Base-by-base conservation (phyloP, 192 early-diverging fungal species). In the Coemansia sp. region DNA sequence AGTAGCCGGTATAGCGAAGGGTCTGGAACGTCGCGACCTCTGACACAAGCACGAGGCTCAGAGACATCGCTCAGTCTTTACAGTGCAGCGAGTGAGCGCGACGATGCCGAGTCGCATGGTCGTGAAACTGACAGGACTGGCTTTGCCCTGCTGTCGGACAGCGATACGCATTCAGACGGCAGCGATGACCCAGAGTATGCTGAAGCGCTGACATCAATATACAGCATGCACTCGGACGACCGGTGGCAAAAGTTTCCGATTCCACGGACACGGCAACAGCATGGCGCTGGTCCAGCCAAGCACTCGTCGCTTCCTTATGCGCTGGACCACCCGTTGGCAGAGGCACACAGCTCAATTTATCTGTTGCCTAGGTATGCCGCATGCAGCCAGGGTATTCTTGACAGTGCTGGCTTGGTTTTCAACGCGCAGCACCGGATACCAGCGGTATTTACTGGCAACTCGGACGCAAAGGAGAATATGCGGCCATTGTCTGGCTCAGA, bases 11-110 rank as follows among this genome's bases (percentile, higher is more conserved):
- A 49, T 48, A 64, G 72, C 43, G 72, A 45, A 3, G 65, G 47
- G 9, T 64, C 57, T 16, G 66, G 37, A 8, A 47, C 62, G 27
- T 64, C 60, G 5, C 52, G 53, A 2, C 72, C 66, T 29, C 49
- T 74, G 56, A 74, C 72, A 4, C 72, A 74, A 39, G 41, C 49
- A 4, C 43, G 17, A 29, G 51, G 54, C n/a, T 72, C 75, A 4
- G 75, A 61, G 17, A 59, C 48, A 12, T 72, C 75, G 9, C 59
- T 68, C 16, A 68, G 75, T 45, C 51, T 58, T 12, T 72, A 67
- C 54, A 77, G 70, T 41, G 74, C 68, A 0, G 48, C 49, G 19
- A 77, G 64, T 57, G 64, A 49, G 16, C 48, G 50, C 17, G 74
- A 60, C 22, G 55, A 31, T 17, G 17, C 43, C 29, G 17, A 43